Evolutionary conservation across 352 stramenopile species (phyloP).

Genomic region (Globisporangium paddicum): DNA sequence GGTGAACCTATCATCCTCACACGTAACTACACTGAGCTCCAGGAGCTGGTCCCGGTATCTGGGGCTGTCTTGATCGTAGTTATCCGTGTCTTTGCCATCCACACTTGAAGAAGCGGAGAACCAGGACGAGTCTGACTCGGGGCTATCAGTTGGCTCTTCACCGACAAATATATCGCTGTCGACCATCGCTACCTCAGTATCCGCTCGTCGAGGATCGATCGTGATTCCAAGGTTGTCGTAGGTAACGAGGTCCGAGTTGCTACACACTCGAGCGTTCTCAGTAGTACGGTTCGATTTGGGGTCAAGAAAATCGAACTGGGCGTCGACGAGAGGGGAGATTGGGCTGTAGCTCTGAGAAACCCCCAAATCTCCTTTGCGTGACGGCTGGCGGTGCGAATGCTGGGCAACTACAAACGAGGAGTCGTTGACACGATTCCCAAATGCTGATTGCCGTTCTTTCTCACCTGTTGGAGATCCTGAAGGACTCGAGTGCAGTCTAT

Average conservation of each 20-base stretch:
- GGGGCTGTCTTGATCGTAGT: constrained; percentile 9
- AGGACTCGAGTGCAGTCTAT: neutral
- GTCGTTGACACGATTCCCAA: neutral
- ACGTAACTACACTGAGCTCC: neutral
- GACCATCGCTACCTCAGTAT: constrained; percentile 29
- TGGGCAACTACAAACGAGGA: neutral
- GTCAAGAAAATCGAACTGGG: neutral
- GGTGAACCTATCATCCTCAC: neutral
- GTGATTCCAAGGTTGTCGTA: neutral
- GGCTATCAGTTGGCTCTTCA: constrained; percentile 18
- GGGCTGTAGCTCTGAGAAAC: neutral
- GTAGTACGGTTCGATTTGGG: neutral
- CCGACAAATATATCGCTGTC: constrained; percentile 15
- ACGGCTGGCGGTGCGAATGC: neutral
- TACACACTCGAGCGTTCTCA: neutral
- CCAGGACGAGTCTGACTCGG: constrained; percentile 14
- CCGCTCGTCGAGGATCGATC: constrained; percentile 15
- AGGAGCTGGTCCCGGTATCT: neutral
- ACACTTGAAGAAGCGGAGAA: constrained; percentile 22
- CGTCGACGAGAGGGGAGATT: neutral
- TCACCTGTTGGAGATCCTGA: constrained; percentile 4
- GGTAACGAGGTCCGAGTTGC: neutral
- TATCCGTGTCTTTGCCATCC: constrained; percentile 9
- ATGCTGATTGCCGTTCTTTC: neutral
- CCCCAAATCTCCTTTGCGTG: neutral